Conservation (phyloP, 306 rosid genomes). For the Medicago lupulina region DNA sequence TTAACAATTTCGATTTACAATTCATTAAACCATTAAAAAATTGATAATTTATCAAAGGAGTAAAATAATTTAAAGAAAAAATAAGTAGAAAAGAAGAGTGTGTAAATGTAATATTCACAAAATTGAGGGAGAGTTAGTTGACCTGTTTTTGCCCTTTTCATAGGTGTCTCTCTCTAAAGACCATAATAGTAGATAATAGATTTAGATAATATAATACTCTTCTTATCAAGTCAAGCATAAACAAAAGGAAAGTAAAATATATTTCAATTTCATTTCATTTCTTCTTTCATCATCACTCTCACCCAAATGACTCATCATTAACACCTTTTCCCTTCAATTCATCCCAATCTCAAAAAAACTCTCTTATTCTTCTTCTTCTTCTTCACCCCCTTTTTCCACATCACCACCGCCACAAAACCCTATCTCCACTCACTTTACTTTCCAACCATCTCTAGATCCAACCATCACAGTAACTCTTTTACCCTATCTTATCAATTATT, state of each 20-base stretch:
- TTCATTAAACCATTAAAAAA: too few species aligned
- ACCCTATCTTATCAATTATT: not conserved
- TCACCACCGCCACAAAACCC: conserved; percentile 45
- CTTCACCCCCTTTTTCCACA: not conserved
- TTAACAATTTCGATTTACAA: too few species aligned
- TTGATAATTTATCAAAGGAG: too few species aligned
- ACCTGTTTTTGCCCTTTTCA: too few species aligned
- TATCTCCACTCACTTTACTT: conserved; percentile 49
- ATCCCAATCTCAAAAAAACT: not conserved
- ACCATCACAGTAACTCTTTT: not conserved
- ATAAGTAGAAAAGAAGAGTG: too few species aligned
- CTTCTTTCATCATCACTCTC: conserved; percentile 1
- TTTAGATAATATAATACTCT: not conserved
- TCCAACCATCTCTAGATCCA: conserved; percentile 87
- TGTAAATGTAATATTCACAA: too few species aligned
- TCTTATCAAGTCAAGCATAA: not conserved
- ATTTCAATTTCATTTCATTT: conserved; percentile 27
- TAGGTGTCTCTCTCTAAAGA: too few species aligned
- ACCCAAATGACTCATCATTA: conserved; percentile 30
- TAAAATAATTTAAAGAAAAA: too few species aligned
- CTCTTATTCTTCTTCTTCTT: conserved; percentile 15
- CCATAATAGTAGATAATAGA: too few species aligned
- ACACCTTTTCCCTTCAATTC: conserved; percentile 28
- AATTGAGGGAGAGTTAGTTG: too few species aligned
- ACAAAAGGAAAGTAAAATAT: conserved; percentile 1